Evolutionary conservation across 257 asterid genomes (phyloP).

Genomic region (Solanum arcanum): DNA sequence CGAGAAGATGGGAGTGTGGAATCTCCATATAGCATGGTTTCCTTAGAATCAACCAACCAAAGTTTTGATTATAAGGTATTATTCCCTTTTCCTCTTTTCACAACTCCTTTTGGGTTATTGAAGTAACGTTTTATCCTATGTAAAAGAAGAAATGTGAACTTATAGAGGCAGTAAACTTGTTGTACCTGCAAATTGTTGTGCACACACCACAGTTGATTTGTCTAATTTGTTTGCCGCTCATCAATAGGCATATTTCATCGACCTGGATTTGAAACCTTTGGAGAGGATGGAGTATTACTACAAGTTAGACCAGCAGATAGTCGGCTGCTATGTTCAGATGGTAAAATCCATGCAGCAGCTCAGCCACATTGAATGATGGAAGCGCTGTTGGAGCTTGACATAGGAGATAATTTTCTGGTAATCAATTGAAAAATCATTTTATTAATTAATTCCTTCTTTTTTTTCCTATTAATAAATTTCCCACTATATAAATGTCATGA

Average conservation of each 20-base stretch:
- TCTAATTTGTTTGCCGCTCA: neutral
- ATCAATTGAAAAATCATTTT: neutral
- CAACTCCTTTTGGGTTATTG: neutral
- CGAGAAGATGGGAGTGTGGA: constrained; percentile 26
- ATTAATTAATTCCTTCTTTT: neutral
- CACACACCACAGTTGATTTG: neutral
- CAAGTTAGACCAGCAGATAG: constrained; percentile 74
- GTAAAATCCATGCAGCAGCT: constrained; percentile 13
- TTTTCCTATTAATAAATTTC: neutral
- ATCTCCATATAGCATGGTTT: constrained; percentile 35
- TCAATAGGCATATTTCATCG: constrained; percentile 71
- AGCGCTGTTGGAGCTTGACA: neutral
- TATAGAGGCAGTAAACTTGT: neutral
- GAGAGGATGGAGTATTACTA: constrained; percentile 76
- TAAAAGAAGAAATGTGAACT: neutral
- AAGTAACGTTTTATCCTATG: neutral
- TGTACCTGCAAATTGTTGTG: neutral
- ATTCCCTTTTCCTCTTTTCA: neutral
- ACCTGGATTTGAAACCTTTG: constrained; percentile 89
- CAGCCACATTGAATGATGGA: neutral
- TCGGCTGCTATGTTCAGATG: constrained; percentile 41
- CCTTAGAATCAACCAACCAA: constrained; percentile 63
- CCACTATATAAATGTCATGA: neutral
- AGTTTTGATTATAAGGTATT: constrained; percentile 74
- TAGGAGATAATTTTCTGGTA: neutral